Conservation (phyloP, 345 rosid genomes). For the Erysimum cheiranthoides region DNA sequence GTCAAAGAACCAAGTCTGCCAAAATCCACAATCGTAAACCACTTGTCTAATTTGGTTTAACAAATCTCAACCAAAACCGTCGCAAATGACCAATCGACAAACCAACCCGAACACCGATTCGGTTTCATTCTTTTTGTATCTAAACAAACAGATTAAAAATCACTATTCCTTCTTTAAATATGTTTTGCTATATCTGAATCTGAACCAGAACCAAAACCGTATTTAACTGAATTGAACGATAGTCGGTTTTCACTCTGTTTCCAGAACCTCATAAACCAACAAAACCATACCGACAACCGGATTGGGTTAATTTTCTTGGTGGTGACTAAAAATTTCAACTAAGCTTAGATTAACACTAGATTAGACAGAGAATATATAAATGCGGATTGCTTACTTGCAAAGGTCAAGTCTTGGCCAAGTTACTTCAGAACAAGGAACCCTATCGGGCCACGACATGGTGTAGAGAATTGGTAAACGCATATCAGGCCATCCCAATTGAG, state of each 20-base stretch:
- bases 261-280: too few species aligned
- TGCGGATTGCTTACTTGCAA: constrained; percentile 67
- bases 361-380: background rate
- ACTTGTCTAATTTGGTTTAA: background rate
- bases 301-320: background rate
- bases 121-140: background rate
- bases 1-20: constrained; percentile 91
- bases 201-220: too few species aligned
- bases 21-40: constrained; percentile 12
- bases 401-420: constrained; percentile 98
- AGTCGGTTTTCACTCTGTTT: too few species aligned
- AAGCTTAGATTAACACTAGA: background rate
- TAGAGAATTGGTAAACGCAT: constrained; percentile 95
- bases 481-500: constrained; percentile 97
- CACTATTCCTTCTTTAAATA: too few species aligned
- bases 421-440: constrained; percentile 89
- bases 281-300: background rate
- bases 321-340: background rate
- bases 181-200: too few species aligned
- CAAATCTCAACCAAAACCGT: background rate
- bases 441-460: constrained; percentile 98
- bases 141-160: too few species aligned
- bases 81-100: background rate
- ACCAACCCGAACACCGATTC: background rate
- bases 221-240: too few species aligned